Evolutionary conservation across 192 early-diverging fungal genomes (phyloP).

Genomic region (Coemansia erecta): DNA sequence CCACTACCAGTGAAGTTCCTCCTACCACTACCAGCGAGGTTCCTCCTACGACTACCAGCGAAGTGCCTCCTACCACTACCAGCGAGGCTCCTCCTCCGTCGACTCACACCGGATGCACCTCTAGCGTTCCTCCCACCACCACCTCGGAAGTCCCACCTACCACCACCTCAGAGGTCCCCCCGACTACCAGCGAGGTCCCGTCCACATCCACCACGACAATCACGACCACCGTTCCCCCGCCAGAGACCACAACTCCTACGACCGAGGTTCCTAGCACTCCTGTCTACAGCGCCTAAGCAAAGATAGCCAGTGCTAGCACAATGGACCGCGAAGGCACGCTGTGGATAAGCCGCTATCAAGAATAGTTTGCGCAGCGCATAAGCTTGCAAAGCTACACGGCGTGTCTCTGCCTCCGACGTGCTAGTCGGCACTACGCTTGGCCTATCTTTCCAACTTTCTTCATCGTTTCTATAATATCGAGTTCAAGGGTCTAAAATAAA

Average conservation of each 20-base stretch:
- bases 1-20: constrained; percentile 3
- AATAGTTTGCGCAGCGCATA: neutral
- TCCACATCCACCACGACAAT: constrained; percentile 38
- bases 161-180: constrained; percentile 2
- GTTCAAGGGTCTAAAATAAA: neutral
- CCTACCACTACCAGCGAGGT: constrained; percentile 4
- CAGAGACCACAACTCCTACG: constrained; percentile 23
- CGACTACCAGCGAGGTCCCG: constrained; percentile 1
- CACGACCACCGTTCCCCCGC: constrained; percentile 32
- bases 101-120: constrained; percentile 1
- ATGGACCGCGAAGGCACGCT: neutral
- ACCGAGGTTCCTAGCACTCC: constrained; percentile 6
- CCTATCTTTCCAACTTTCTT: neutral
- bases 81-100: constrained; percentile 10
- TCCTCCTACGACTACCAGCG: constrained; percentile 4
- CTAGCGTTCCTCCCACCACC: neutral
- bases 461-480: neutral
- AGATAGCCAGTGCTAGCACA: neutral
- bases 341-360: neutral
- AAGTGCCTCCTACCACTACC: constrained; percentile 5
- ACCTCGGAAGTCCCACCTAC: constrained; percentile 11
- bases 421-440: neutral
- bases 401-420: neutral
- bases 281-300: constrained; percentile 13
- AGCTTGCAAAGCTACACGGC: neutral